These are phyloP conservation scores for Talaromyces sp. DNA, from an alignment of 2,329 filamentous ascomycete species.

Conservation along the genomic window DNA sequence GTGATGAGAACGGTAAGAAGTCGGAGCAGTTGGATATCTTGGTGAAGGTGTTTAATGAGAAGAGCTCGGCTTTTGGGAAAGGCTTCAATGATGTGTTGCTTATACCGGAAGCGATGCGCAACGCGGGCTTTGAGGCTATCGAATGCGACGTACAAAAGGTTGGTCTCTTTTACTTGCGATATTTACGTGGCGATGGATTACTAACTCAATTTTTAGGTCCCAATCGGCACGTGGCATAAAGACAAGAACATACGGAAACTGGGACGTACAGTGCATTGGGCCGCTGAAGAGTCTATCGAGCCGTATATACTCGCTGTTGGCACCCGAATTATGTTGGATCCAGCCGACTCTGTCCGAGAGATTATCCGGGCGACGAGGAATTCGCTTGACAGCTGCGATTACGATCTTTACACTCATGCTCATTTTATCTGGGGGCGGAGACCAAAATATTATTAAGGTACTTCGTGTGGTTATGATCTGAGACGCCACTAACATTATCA, in stretches of 20 bases:
- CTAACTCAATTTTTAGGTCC: conserved; percentile 22
- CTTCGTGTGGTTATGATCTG: neutral
- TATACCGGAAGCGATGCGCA: conserved; percentile 27
- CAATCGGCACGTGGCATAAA: conserved; percentile 31
- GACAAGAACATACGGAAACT: conserved; percentile 32
- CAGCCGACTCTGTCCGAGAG: conserved; percentile 26
- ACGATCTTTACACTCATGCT: conserved; percentile 26
- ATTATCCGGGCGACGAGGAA: conserved; percentile 29
- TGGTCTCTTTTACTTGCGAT: neutral
- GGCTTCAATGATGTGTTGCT: conserved; percentile 16
- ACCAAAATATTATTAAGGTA: neutral
- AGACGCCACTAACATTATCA: neutral
- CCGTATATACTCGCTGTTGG: conserved; percentile 25
- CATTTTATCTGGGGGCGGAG: conserved; percentile 19
- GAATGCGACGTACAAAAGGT: conserved; percentile 27
- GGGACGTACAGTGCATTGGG: conserved; percentile 32
- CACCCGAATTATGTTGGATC: conserved; percentile 26
- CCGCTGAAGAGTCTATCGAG: conserved; percentile 24
- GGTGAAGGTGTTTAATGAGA: conserved; percentile 27
- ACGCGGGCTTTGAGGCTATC: conserved; percentile 33
- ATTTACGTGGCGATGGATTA: neutral
- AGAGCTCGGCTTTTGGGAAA: conserved; percentile 13
- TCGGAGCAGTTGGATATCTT: conserved; percentile 21
- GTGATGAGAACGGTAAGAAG: conserved; percentile 21
- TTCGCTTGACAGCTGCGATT: conserved; percentile 26